Evolutionary conservation across 108 stramenopile species (phyloP).

Genomic region (Chaetoceros tenuissimus): DNA sequence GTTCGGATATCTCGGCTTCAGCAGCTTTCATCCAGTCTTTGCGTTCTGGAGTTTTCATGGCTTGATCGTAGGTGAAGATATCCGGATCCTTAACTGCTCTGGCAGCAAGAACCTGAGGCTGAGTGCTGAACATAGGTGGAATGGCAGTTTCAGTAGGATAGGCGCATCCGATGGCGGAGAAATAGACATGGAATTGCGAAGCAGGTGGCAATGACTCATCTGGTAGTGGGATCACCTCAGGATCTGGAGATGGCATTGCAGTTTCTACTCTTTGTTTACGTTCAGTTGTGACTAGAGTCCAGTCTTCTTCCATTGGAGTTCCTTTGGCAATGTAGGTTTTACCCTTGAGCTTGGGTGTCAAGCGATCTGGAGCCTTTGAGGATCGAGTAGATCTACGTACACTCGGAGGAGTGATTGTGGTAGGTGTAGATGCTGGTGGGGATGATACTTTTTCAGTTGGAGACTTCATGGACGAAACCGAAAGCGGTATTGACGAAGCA

Average conservation of each 20-base stretch:
- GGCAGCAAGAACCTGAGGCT: background rate
- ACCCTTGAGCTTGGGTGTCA: background rate
- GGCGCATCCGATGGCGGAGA: conserved; percentile 1
- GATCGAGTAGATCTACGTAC: too few relatives aligned
- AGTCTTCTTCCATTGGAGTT: background rate
- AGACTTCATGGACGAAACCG: too few relatives aligned
- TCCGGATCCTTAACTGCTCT: conserved; percentile 12
- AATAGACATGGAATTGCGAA: conserved; percentile 4
- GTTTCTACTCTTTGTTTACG: too few relatives aligned
- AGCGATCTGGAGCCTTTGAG: too few relatives aligned
- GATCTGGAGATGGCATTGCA: background rate
- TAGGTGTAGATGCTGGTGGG: too few relatives aligned
- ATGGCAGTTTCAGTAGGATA: background rate
- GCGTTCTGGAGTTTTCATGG: conserved; percentile 3
- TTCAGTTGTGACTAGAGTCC: background rate
- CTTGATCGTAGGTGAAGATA: conserved; percentile 16
- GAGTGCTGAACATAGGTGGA: background rate
- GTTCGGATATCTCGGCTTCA: conserved; percentile 4
- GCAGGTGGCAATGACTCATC: background rate
- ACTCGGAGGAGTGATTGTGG: too few relatives aligned
- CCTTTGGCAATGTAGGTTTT: background rate
- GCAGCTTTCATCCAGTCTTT: conserved; percentile 8
- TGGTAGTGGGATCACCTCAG: background rate
- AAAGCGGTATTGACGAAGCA: too few relatives aligned
- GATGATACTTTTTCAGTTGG: too few relatives aligned